Conservation (phyloP, 1,284 basidiomycete species). For the Termitomyces sp. region DNA sequence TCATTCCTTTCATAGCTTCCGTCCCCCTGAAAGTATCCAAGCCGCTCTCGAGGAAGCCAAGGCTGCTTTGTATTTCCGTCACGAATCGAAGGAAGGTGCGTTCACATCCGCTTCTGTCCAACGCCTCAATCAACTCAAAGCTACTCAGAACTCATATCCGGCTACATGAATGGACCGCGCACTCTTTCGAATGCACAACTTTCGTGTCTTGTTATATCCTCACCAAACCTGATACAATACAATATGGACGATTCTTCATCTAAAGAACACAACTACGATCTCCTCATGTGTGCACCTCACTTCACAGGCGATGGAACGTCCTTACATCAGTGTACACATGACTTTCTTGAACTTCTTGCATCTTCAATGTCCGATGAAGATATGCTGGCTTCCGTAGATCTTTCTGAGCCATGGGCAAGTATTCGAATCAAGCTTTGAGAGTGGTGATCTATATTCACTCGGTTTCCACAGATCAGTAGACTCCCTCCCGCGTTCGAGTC, state of each 20-base stretch:
- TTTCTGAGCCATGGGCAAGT: constrained; percentile 21
- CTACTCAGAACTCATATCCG: constrained; percentile 30
- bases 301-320: constrained; percentile 46
- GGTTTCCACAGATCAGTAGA: constrained; percentile 17
- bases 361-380: constrained; percentile 20
- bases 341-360: constrained; percentile 35
- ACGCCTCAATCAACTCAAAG: neutral
- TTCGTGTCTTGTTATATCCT: constrained; percentile 42
- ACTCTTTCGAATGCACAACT: constrained; percentile 42
- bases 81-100: constrained; percentile 26
- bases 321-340: constrained; percentile 41
- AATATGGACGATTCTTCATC: constrained; percentile 1
- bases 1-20: constrained; percentile 9
- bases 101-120: neutral
- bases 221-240: neutral
- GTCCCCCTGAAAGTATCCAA: constrained; percentile 5
- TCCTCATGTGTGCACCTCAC: constrained; percentile 41
- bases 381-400: constrained; percentile 19
- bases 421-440: constrained; percentile 3
- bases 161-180: constrained; percentile 43
- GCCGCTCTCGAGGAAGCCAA: constrained; percentile 26
- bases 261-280: constrained; percentile 25
- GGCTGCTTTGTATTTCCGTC: constrained; percentile 22
- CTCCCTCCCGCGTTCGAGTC: constrained; percentile 27
- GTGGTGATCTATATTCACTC: neutral